phyloP scores from a whole-genome alignment of 192 early-diverging fungal genomes.

The Rhizophagus prolifer region DNA sequence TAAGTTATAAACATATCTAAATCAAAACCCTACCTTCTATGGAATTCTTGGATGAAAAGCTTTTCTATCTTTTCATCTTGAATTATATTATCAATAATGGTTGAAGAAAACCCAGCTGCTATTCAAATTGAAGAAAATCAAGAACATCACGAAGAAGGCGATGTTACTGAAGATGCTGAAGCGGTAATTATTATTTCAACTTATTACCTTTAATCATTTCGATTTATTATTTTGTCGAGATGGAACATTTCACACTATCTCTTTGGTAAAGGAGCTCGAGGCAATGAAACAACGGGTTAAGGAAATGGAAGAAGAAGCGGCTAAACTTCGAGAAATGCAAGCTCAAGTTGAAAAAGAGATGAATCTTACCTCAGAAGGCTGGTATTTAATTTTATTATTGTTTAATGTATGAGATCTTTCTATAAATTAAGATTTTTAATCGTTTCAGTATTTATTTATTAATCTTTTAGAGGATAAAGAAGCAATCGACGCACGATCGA shows the following conservation, averaged over 20 bases:
- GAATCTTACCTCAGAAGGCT: constrained; percentile 55
- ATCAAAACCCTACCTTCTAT: constrained; percentile 10
- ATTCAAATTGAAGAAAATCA: neutral
- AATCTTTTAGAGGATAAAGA: constrained; percentile 53
- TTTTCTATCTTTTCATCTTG: neutral
- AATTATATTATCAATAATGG: constrained; percentile 6
- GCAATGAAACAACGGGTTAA: constrained; percentile 76
- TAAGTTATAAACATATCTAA: constrained; percentile 1
- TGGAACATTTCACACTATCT: neutral
- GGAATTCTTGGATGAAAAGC: neutral
- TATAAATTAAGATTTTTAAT: neutral
- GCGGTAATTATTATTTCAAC: constrained; percentile 10
- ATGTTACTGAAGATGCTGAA: constrained; percentile 27
- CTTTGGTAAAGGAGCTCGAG: constrained; percentile 44
- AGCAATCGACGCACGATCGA: constrained; percentile 81
- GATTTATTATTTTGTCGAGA: neutral
- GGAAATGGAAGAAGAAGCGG: constrained; percentile 84
- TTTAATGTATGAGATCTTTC: neutral
- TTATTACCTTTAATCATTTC: neutral
- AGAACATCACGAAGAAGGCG: constrained; percentile 20
- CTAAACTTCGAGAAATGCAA: constrained; percentile 76
- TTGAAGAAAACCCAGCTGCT: constrained; percentile 16
- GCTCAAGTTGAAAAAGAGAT: constrained; percentile 75
- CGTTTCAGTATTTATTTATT: neutral
- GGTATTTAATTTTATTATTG: neutral